phyloP scores from a whole-genome alignment of 1,284 basidiomycete species.

The Pterulicium gracile region DNA sequence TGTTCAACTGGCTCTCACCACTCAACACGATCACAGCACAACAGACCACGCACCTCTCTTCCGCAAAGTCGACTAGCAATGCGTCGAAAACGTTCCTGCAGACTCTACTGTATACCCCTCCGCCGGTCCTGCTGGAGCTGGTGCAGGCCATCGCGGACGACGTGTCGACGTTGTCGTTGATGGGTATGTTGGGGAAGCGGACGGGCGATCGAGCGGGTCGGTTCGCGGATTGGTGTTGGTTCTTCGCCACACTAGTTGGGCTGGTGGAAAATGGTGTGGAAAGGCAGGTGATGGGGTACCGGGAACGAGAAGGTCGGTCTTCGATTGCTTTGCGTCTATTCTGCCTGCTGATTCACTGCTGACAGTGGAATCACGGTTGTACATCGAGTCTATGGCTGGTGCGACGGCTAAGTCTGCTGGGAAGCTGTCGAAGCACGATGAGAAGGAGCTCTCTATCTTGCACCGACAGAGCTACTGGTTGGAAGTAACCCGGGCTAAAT shows the following conservation, averaged over 20 bases:
- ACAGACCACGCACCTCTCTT: slow-evolving; percentile 47
- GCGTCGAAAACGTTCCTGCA: slow-evolving; percentile 46
- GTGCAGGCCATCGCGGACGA: slow-evolving; percentile 66
- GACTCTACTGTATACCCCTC: slow-evolving; percentile 63
- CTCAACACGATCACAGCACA: slow-evolving; percentile 56
- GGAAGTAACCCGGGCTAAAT: slow-evolving; percentile 52
- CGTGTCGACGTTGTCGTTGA: slow-evolving; percentile 55
- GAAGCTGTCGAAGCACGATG: slow-evolving; percentile 38
- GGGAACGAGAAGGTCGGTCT: slow-evolving; percentile 46
- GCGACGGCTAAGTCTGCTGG: slow-evolving; percentile 49
- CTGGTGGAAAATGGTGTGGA: slow-evolving; percentile 75
- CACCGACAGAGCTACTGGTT: slow-evolving; percentile 68
- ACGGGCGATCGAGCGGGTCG: slow-evolving; percentile 57
- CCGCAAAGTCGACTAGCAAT: slow-evolving; percentile 26
- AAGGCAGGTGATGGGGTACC: slow-evolving; percentile 49
- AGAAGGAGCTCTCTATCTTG: slow-evolving; percentile 57
- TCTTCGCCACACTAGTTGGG: slow-evolving; percentile 62
- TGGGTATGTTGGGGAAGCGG: slow-evolving; percentile 55
- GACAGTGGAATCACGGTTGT: slow-evolving; percentile 59
- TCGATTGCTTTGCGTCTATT: slow-evolving; percentile 8
- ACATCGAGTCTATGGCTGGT: slow-evolving; percentile 60
- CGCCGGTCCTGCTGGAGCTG: slow-evolving; percentile 73
- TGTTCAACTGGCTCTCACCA: slow-evolving; percentile 75
- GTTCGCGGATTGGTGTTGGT: slow-evolving; percentile 78
- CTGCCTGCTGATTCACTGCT: slow-evolving; percentile 9